Evolutionary conservation across 768 basidiomycete species (phyloP).

Genomic region (Podaxis carcinomalis): DNA sequence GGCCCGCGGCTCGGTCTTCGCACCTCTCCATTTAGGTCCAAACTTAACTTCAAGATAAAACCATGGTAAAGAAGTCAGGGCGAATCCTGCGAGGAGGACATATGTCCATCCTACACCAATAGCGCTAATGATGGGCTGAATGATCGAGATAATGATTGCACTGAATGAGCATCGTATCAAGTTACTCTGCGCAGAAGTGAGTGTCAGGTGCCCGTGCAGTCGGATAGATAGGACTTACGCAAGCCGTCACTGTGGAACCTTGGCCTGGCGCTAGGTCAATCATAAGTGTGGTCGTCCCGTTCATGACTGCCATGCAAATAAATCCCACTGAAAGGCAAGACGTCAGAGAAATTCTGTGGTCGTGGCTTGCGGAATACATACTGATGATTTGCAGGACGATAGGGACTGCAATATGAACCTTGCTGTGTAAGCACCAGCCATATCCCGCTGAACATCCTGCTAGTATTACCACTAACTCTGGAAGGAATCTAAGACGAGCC

Average conservation of each 20-base stretch:
- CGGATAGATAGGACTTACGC: slow-evolving; percentile 39
- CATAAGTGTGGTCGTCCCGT: slow-evolving; percentile 54
- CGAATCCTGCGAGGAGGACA: slow-evolving; percentile 49
- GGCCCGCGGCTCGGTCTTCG: not conserved
- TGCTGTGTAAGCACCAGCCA: slow-evolving; percentile 53
- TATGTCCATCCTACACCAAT: slow-evolving; percentile 72
- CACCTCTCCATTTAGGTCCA: slow-evolving; percentile 36
- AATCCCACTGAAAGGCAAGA: slow-evolving; percentile 41
- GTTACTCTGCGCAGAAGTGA: slow-evolving; percentile 48
- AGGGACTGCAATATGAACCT: slow-evolving; percentile 46
- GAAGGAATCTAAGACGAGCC: slow-evolving; percentile 19
- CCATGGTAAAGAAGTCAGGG: slow-evolving; percentile 43
- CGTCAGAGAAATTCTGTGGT: not conserved
- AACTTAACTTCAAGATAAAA: slow-evolving; percentile 45
- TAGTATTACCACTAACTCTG: slow-evolving; percentile 25
- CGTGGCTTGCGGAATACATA: slow-evolving; percentile 14
- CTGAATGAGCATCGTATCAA: slow-evolving; percentile 60
- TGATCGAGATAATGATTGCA: slow-evolving; percentile 56
- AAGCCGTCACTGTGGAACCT: slow-evolving; percentile 66
- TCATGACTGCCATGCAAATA: slow-evolving; percentile 46
- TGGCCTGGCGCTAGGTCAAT: slow-evolving; percentile 60
- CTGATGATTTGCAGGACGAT: slow-evolving; percentile 41
- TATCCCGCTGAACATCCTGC: slow-evolving; percentile 44
- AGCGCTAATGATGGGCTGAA: slow-evolving; percentile 53
- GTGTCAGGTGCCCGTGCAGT: not conserved